Conservation (phyloP, 208 protist genomes). For the Leishmania arabica region DNA sequence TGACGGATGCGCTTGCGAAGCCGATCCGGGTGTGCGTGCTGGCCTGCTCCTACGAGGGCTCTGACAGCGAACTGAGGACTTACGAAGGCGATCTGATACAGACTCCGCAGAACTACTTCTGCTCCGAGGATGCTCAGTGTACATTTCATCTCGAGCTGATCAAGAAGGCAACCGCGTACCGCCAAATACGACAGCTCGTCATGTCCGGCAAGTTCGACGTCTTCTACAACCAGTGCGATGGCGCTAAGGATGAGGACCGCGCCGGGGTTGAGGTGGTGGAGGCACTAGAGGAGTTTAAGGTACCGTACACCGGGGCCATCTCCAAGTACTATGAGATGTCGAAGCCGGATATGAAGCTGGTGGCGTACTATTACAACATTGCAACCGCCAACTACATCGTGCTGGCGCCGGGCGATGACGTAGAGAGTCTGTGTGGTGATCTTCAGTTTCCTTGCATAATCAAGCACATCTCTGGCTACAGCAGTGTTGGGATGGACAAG, state of each 20-base stretch:
- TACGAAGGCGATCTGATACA: slow-evolving; percentile 79
- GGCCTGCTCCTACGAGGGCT: slow-evolving; percentile 84
- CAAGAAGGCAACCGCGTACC: slow-evolving; percentile 84
- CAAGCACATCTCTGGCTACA: slow-evolving; percentile 92
- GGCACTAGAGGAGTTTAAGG: slow-evolving; percentile 89
- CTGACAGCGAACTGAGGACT: slow-evolving; percentile 79
- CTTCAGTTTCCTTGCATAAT: slow-evolving; percentile 84
- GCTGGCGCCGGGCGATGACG: slow-evolving; percentile 58
- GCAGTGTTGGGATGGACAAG: slow-evolving; percentile 90
- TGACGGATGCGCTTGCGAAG: slow-evolving; percentile 5
- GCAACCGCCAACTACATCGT: slow-evolving; percentile 64
- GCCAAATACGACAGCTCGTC: slow-evolving; percentile 80
- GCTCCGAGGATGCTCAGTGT: slow-evolving; percentile 47
- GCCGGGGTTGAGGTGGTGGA: slow-evolving; percentile 86
- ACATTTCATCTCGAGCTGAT: slow-evolving; percentile 73
- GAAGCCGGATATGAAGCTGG: slow-evolving; percentile 91
- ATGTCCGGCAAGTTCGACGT: slow-evolving; percentile 84
- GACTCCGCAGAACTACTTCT: slow-evolving; percentile 83
- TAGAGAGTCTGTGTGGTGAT: slow-evolving; percentile 35
- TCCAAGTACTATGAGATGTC: slow-evolving; percentile 90
- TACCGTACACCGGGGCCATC: slow-evolving; percentile 88
- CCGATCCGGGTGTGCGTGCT: slow-evolving; percentile 80
- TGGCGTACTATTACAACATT: slow-evolving; percentile 84
- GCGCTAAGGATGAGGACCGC: slow-evolving; percentile 88
- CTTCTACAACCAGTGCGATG: slow-evolving; percentile 93